These are phyloP conservation scores for Hyphopichia homilentoma DNA, from an alignment of 805 yeast species.

Conservation along the genomic window DNA sequence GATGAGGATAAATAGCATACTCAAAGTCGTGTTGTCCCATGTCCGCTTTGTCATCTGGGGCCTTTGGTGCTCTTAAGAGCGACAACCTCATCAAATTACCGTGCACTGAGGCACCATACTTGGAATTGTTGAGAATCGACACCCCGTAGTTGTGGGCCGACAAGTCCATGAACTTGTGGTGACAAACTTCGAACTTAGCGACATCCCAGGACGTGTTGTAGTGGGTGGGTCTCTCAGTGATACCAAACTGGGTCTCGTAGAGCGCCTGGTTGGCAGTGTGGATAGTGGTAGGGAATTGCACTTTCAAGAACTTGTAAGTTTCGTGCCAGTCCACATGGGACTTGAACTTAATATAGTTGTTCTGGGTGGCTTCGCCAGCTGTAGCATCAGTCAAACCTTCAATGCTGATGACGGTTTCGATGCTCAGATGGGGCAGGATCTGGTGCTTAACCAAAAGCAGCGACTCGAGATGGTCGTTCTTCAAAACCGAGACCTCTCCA, in stretches of 20 bases:
- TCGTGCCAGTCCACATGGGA: slow-evolving; percentile 79
- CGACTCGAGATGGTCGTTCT: slow-evolving; percentile 56
- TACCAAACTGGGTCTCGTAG: slow-evolving; percentile 92
- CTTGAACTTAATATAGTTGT: slow-evolving; percentile 35
- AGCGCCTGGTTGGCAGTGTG: slow-evolving; percentile 66
- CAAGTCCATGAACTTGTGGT: slow-evolving; percentile 90
- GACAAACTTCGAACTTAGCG: slow-evolving; percentile 94
- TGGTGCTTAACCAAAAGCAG: slow-evolving; percentile 60
- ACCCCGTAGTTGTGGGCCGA: slow-evolving; percentile 88
- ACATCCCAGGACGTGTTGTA: slow-evolving; percentile 94
- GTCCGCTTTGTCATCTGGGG: slow-evolving; percentile 93
- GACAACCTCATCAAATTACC: slow-evolving; percentile 91
- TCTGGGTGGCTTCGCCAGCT: slow-evolving; percentile 22
- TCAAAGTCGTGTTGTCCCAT: slow-evolving; percentile 84
- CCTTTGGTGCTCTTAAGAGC: slow-evolving; percentile 83
- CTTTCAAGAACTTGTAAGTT: slow-evolving; percentile 82
- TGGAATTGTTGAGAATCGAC: slow-evolving; percentile 74
- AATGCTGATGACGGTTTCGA: slow-evolving; percentile 67
- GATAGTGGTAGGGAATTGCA: slow-evolving; percentile 89
- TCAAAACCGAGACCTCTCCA: slow-evolving; percentile 40
- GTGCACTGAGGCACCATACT: slow-evolving; percentile 90
- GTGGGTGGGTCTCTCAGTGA: slow-evolving; percentile 90
- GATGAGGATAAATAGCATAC: slow-evolving; percentile 83
- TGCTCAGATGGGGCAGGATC: slow-evolving; percentile 53
- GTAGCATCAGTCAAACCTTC: slow-evolving; percentile 54